Evolutionary conservation across 2,329 filamentous ascomycete genomes (phyloP), one percentile per base, ranked within the genome.

Genomic region (Talaromyces funiculosus): DNA sequence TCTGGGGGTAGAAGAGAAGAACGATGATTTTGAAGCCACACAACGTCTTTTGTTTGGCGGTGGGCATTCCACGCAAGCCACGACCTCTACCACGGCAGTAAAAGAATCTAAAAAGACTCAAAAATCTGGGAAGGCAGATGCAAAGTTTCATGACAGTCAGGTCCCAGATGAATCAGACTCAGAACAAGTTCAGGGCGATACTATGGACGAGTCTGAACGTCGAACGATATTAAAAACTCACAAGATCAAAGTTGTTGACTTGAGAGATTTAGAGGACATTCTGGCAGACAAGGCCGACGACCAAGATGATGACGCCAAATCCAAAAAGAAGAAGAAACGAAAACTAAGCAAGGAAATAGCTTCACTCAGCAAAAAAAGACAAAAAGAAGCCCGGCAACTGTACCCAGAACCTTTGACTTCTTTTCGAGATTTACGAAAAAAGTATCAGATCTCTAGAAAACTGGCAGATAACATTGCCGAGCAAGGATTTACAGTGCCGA

Each of bases 401-500:
- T 92, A 85, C 71, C 90, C 93, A 0, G 88, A 90, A 64, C 93
- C 94, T 1, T 78, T 99, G 65, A 84, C 83, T 47, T 85, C 86
- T 0, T 97, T 99, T 71, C 78, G 80, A 43, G 86, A 94, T 68
- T 78, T 99, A 61, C 82, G 85, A 38, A 79, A 81, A 33, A 80
- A 80, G 47, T 96, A 93, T 75, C 83, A 82, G n/a, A 85, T 97
- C 43, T 89, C 90, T 3, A 80, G 82, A 42, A 82, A 86, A 43
- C 76, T 99, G 47, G 85, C 86, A 1, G 85, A 89, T 62, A 99
- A 99, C 69, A 80, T 99, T 31, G 80, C 84, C 14, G 82, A 84
- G n/a, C 90, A 97, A 75, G 91, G 90, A 10, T 99, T 96, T 72
- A 85, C 83, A 37, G 80, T 92, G 60, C 94, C 94, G 12, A 99